Evolutionary conservation across 2,329 filamentous ascomycete genomes (phyloP).

Genomic region (Chaetomium sp.): DNA sequence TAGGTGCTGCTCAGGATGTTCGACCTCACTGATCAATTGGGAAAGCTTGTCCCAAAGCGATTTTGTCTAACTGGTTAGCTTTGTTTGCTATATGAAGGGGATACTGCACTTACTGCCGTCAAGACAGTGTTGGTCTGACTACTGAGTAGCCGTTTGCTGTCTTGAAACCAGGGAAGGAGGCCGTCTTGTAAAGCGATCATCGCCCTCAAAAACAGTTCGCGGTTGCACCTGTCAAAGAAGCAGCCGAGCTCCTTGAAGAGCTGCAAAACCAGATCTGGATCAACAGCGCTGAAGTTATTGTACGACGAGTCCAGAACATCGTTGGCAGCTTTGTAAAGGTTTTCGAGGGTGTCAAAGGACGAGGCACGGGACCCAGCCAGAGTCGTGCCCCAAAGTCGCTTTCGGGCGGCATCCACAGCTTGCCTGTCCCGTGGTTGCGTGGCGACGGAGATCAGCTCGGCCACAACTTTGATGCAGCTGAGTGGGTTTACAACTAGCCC

Average conservation of each 20-base stretch:
- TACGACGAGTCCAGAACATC: constrained; percentile 57
- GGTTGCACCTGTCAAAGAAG: constrained; percentile 55
- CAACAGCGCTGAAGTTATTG: constrained; percentile 43
- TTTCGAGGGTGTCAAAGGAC: constrained; percentile 64
- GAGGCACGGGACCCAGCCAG: constrained; percentile 45
- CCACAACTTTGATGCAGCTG: constrained; percentile 42
- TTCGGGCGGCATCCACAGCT: constrained; percentile 65
- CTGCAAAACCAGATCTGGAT: constrained; percentile 39
- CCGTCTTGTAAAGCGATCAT: constrained; percentile 64
- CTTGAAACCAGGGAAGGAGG: constrained; percentile 65
- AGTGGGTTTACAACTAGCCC: constrained; percentile 29
- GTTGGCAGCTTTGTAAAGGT: constrained; percentile 64
- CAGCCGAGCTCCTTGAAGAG: constrained; percentile 58
- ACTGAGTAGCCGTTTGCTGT: constrained; percentile 50
- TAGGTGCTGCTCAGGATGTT: constrained; percentile 49
- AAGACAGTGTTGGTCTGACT: constrained; percentile 46
- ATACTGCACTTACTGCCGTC: constrained; percentile 48
- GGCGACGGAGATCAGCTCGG: constrained; percentile 51
- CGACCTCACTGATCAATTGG: constrained; percentile 41
- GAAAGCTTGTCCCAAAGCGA: constrained; percentile 55
- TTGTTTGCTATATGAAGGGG: constrained; percentile 7
- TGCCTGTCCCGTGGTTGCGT: constrained; percentile 62
- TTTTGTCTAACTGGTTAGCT: constrained; percentile 48
- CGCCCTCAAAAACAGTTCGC: constrained; percentile 55
- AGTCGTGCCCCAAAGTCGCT: constrained; percentile 65